Evolutionary conservation across 495 filamentous ascomycete genomes (phyloP).

Genomic region (Lasiosphaeria ovina): DNA sequence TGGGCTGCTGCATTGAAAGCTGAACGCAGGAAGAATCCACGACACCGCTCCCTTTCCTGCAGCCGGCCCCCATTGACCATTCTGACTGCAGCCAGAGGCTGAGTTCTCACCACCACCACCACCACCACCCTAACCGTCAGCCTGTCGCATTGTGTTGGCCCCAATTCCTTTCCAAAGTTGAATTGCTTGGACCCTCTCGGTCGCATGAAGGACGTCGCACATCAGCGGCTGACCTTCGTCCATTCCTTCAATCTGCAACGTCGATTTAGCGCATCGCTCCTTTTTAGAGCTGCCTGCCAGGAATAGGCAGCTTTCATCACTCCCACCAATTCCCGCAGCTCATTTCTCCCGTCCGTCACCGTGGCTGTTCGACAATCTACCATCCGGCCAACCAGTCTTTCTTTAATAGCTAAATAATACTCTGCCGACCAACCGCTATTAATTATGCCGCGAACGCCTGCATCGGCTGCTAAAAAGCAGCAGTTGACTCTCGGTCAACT

Average conservation of each 20-base stretch:
- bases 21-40: conserved; percentile 6
- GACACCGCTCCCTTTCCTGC: neutral
- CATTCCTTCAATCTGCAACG: conserved; percentile 15
- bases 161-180: conserved; percentile 5
- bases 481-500: conserved; percentile 82
- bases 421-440: neutral
- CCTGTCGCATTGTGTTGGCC: neutral
- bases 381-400: neutral
- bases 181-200: conserved; percentile 14
- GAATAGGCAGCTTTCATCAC: neutral
- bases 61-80: neutral
- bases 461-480: conserved; percentile 51
- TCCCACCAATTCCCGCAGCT: neutral
- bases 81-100: conserved; percentile 9
- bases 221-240: conserved; percentile 21
- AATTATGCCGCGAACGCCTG: conserved; percentile 23
- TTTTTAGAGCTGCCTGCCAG: conserved; percentile 2
- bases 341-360: neutral
- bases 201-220: conserved; percentile 26
- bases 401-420: neutral
- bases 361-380: neutral
- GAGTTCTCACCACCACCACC: conserved; percentile 16
- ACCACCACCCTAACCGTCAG: conserved; percentile 5
- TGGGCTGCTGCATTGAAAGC: conserved; percentile 1
- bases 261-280: conserved; percentile 9